Evolutionary conservation across 495 filamentous ascomycete species (phyloP).

Genomic region (Glutinoglossum americanum): DNA sequence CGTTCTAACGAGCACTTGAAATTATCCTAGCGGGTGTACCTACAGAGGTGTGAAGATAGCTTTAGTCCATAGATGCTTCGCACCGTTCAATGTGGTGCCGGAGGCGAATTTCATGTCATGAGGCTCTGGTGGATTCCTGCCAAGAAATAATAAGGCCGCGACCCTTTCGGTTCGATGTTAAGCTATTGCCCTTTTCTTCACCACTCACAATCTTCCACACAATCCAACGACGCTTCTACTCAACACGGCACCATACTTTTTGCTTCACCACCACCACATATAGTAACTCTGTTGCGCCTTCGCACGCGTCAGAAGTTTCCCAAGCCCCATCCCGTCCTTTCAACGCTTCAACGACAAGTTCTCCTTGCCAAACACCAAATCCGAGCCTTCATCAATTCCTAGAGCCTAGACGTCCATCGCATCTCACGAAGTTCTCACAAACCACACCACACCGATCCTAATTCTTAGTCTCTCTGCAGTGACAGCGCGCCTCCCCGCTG

Average conservation of each 20-base stretch:
- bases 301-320: neutral
- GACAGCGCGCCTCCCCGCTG: neutral
- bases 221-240: neutral
- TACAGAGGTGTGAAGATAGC: too few species aligned
- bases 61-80: too few species aligned
- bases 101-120: too few species aligned
- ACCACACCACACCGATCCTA: neutral
- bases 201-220: constrained; percentile 1
- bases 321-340: neutral
- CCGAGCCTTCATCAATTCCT: neutral
- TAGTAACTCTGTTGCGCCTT: neutral
- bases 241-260: neutral
- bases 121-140: too few species aligned
- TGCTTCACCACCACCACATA: neutral
- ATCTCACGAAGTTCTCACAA: neutral
- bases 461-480: neutral
- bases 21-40: too few species aligned
- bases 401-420: neutral
- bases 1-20: too few species aligned
- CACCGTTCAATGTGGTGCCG: too few species aligned
- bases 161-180: neutral
- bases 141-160: neutral
- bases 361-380: neutral
- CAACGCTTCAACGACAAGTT: neutral
- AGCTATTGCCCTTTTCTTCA: neutral